A percentile compares a stretch with the other conserved stretches of the same genome.
Conservation (phyloP, 2,329 filamentous ascomycete genomes). For the Furcasterigmium sp. region DNA sequence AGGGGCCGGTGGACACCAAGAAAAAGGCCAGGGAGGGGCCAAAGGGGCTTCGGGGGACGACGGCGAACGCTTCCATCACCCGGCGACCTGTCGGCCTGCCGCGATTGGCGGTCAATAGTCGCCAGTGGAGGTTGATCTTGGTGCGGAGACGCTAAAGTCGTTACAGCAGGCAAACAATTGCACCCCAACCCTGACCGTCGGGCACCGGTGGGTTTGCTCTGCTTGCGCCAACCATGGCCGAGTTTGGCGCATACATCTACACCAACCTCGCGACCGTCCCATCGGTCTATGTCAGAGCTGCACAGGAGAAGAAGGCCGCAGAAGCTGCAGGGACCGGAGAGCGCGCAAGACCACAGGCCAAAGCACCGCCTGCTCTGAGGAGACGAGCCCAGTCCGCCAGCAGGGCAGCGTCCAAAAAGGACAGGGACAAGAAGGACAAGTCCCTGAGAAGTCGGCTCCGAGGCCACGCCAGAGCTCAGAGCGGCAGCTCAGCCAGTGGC, state of each 20-base stretch:
- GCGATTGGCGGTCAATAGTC: background rate
- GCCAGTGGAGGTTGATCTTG: background rate
- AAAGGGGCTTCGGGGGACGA: background rate
- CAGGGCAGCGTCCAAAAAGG: background rate
- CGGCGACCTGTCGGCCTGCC: background rate
- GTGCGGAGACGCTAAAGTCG: background rate
- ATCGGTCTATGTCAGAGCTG: slow-evolving; percentile 4
- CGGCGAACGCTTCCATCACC: background rate
- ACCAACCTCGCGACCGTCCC: slow-evolving; percentile 11
- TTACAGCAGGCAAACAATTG: background rate
- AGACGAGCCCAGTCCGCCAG: slow-evolving; percentile 1
- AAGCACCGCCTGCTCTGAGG: background rate
- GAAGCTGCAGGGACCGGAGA: background rate
- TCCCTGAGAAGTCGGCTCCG: slow-evolving; percentile 11
- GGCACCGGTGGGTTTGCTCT: background rate
- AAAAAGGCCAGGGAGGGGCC: background rate
- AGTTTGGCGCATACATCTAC: slow-evolving; percentile 12
- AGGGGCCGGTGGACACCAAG: background rate
- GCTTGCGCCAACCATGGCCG: slow-evolving; percentile 2
- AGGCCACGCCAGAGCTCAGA: slow-evolving; percentile 21
- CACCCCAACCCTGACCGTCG: background rate
- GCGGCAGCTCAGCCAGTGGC: slow-evolving; percentile 19
- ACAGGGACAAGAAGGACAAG: background rate
- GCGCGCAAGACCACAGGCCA: background rate
- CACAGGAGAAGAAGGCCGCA: background rate